These are phyloP conservation scores for Oryza punctata DNA, from an alignment of 176 grass and related monocot species.

Conservation along the genomic window DNA sequence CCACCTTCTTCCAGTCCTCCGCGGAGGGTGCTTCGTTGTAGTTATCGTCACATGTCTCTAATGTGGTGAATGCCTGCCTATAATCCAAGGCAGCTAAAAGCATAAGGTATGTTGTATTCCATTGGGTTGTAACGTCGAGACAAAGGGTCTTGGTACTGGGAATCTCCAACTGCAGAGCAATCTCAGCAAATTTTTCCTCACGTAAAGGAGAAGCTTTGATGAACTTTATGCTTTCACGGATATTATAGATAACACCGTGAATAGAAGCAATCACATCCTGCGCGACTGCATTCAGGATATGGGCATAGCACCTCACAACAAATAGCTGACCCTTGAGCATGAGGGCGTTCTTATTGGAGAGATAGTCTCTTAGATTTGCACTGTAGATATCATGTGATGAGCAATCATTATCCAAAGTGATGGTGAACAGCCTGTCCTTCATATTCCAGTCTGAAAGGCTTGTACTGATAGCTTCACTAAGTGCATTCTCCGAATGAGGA, in stretches of 20 bases:
- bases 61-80: slow-evolving; percentile 65
- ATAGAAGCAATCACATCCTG: slow-evolving; percentile 91
- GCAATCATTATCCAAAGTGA: slow-evolving; percentile 89
- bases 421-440: slow-evolving; percentile 82
- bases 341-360: slow-evolving; percentile 84
- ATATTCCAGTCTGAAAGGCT: slow-evolving; percentile 79
- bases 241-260: slow-evolving; percentile 86
- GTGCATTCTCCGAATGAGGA: slow-evolving; percentile 90
- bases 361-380: slow-evolving; percentile 88
- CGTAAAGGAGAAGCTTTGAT: slow-evolving; percentile 75
- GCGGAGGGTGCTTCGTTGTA: slow-evolving; percentile 83
- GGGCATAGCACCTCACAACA: slow-evolving; percentile 87
- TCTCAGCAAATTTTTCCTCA: slow-evolving; percentile 84
- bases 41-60: slow-evolving; percentile 89
- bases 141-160: slow-evolving; percentile 73
- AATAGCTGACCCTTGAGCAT: slow-evolving; percentile 91
- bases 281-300: slow-evolving; percentile 70
- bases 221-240: slow-evolving; percentile 94
- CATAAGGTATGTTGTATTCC: slow-evolving; percentile 92
- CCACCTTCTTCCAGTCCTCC: slow-evolving; percentile 84
- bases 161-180: slow-evolving; percentile 72
- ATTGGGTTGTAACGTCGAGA: slow-evolving; percentile 88
- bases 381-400: slow-evolving; percentile 96
- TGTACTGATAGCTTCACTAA: slow-evolving; percentile 74
- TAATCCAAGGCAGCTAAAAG: slow-evolving; percentile 87